These are phyloP conservation scores for Hyaloscypha finlandica DNA, from an alignment of 495 filamentous ascomycete species.

Conservation along the genomic window DNA sequence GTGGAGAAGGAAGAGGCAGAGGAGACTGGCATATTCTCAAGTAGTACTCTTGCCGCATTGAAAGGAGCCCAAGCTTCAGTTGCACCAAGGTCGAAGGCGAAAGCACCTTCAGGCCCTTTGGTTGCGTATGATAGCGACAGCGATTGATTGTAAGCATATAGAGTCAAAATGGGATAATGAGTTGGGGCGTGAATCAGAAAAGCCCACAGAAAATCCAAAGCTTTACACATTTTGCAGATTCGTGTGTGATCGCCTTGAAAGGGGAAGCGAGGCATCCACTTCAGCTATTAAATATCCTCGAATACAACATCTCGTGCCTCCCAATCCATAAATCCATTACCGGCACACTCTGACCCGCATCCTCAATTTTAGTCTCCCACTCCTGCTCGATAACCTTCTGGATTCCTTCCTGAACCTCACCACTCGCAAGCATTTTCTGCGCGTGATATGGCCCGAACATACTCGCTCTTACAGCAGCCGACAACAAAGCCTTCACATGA, in stretches of 20 bases:
- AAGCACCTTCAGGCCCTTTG: constrained; percentile 62
- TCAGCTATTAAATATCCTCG: constrained; percentile 86
- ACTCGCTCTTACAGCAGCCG: constrained; percentile 84
- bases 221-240: not conserved
- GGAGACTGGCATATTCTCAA: constrained; percentile 74
- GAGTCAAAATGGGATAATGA: constrained; percentile 6
- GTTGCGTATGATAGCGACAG: constrained; percentile 93
- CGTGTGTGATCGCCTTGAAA: not conserved
- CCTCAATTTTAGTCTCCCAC: constrained; percentile 58
- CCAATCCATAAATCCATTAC: constrained; percentile 93
- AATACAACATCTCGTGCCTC: constrained; percentile 92
- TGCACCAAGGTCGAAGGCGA: constrained; percentile 48
- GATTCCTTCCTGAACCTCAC: constrained; percentile 61
- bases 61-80: constrained; percentile 52
- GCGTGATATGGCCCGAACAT: constrained; percentile 93
- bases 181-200: not conserved
- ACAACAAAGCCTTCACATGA: constrained; percentile 85
- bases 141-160: constrained; percentile 47
- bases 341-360: constrained; percentile 85
- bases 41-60: constrained; percentile 73
- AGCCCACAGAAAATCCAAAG: not conserved
- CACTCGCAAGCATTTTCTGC: constrained; percentile 76
- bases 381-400: constrained; percentile 61
- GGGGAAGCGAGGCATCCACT: not conserved
- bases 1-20: constrained; percentile 45